These are phyloP conservation scores for Senecio squalidus DNA, from an alignment of 140 eudicot species.

Conservation along the genomic window DNA sequence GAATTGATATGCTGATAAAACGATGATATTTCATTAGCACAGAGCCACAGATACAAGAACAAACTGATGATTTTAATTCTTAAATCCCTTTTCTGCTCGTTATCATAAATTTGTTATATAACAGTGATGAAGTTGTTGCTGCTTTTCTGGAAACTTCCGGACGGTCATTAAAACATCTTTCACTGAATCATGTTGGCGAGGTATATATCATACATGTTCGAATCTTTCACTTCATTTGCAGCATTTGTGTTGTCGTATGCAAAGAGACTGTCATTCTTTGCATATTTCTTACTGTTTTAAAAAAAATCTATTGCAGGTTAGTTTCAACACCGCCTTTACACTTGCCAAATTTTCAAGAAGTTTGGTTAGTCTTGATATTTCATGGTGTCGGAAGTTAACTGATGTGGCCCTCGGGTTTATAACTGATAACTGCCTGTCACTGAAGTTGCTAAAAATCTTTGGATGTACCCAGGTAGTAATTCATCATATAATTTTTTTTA, in stretches of 20 bases:
- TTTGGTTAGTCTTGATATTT: conserved; percentile 45
- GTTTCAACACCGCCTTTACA: conserved; percentile 37
- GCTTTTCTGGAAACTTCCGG: conserved; percentile 59
- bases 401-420: conserved; percentile 47
- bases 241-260: background rate
- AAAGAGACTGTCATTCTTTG: background rate
- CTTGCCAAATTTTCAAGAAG: conserved; percentile 47
- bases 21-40: background rate
- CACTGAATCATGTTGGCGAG: conserved; percentile 40
- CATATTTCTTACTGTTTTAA: conserved; percentile 1
- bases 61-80: background rate
- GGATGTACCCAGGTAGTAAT: conserved; percentile 61
- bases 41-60: background rate
- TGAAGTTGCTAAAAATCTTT: conserved; percentile 50
- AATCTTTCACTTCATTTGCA: conserved; percentile 1
- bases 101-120: conserved; percentile 15
- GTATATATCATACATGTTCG: conserved; percentile 7
- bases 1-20: background rate
- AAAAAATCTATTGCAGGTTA: conserved; percentile 28
- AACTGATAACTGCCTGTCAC: conserved; percentile 46
- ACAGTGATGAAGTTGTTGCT: conserved; percentile 60
- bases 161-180: conserved; percentile 38
- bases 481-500: background rate
- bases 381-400: conserved; percentile 55
- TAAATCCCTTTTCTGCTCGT: background rate